Evolutionary conservation across 257 asterid genomes (phyloP), one percentile per base, ranked within the genome.

Genomic region (Solanum rostratum): DNA sequence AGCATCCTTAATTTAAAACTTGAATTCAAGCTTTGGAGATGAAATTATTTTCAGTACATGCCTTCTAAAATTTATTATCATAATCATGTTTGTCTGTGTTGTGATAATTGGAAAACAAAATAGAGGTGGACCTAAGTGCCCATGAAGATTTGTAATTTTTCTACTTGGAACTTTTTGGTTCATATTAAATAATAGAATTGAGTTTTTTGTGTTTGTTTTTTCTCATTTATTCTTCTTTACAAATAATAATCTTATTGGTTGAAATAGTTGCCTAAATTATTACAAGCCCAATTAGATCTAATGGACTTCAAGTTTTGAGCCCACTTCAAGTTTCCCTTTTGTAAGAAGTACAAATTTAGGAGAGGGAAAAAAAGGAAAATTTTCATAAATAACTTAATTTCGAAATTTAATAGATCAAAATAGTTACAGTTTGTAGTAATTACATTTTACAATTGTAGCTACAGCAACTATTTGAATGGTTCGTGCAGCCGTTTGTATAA

Each of bases 91-190:
- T 80, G 90, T 50, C 85, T 88, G 81, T 85, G 87, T 55, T 85
- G 82, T 80, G 84, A 85, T 74, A 84, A 86, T 69, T 89, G 85
- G 88, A 87, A 90, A 79, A 86, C 88, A 59, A 86, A 87, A n/a
- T 30, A 69, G 59, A 79, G 87, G 85, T 41, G 86, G 90, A 24
- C 88, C 83, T 68, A 87, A 84, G 74, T 88, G 88, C 41, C 90
- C 88, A 65, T 83, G 57, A 39, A 69, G 16, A 3, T 49, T 49
- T 15, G 10, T 37, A 29, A 22, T 65, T 39, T 66, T 37, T 30
- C 15, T 33, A 49, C 22, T 19, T 74, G 15, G 4, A 10, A 19
- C 45, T 14, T 24, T 43, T 73, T 45, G 39, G 11, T 79, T 22
- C 15, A 63, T n/a, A 50, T 37, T 27, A 50, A 49, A 76, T 68